Evolutionary conservation across 306 rosid genomes (phyloP), one percentile per base, ranked within the genome.

Genomic region (Trichosanthes truncata): DNA sequence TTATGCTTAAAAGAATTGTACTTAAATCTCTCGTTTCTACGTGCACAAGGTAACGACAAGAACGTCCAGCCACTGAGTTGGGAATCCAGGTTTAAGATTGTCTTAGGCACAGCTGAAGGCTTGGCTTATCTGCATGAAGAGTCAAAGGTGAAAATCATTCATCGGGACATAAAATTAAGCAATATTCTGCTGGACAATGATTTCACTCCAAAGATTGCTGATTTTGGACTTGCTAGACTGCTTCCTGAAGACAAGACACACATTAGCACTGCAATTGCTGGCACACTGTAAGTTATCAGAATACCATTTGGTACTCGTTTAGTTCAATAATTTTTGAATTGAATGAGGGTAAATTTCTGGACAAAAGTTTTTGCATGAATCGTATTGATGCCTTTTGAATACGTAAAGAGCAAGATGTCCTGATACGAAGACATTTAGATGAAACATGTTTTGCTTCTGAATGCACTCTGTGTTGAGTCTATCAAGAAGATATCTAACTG

Each of bases 111-210:
- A 80, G 93, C 92, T 55, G 93, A 89, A 73, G 92, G 96, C 31
- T 88, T 92, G 51, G 91, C 91, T 60, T 83, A 86, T 79, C 93
- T 92, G 79, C 97, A 89, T 82, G 93, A 76, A 74, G 92, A 91
- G 18, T 83, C 85, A n/a, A 86, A 84, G 14, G 82, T 61, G 78
- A 92, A 83, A 78, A 88, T 92, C 20, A 84, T 90, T 80, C 97
- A 92, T 66, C 87, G 90, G 68, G 97, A 90, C 78, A 92, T 89
- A 48, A 90, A 89, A 79, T 5, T 89, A 60, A 83, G 90, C 84
- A 90, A 90, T 80, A 84, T 90, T 83, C 81, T 92, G 12, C 83
- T 92, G 53, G 96, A 88, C 60, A 88, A 85, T 79, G 73, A 85
- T 79, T 83, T 87, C 59, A 78, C 61, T 74, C 93, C 93, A 61